Conservation (phyloP, 192 early-diverging fungal genomes). For the Phycomyces nitens region DNA sequence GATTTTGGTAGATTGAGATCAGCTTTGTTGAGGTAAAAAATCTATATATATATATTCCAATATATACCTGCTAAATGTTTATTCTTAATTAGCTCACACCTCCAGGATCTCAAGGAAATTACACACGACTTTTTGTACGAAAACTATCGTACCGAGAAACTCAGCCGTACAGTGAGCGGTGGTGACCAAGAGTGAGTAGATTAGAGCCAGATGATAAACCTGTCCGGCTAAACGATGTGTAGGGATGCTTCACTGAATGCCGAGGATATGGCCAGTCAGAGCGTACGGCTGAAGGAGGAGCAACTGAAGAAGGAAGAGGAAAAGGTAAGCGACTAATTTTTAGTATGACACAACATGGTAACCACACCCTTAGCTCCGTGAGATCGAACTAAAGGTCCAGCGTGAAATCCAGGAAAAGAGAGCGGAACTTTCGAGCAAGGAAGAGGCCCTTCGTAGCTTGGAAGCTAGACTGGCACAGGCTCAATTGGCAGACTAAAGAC, state of each 20-base stretch:
- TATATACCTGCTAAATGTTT: too few species aligned
- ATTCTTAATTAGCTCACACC: slow-evolving; percentile 73
- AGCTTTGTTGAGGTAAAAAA: slow-evolving; percentile 67
- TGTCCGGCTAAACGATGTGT: neutral
- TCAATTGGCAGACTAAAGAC: slow-evolving; percentile 27
- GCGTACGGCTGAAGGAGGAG: slow-evolving; percentile 49
- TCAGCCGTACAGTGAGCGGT: slow-evolving; percentile 53
- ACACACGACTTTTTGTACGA: slow-evolving; percentile 96
- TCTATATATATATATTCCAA: too few species aligned
- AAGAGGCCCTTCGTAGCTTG: slow-evolving; percentile 50
- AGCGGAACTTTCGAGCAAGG: slow-evolving; percentile 53
- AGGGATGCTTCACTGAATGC: slow-evolving; percentile 34
- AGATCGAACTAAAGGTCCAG: slow-evolving; percentile 54
- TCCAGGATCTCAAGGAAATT: slow-evolving; percentile 96
- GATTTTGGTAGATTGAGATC: slow-evolving; percentile 95
- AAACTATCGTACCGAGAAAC: slow-evolving; percentile 91
- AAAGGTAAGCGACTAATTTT: slow-evolving; percentile 35
- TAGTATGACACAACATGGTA: neutral
- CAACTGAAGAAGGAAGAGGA: slow-evolving; percentile 54
- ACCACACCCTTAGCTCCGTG: slow-evolving; percentile 35
- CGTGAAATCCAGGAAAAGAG: slow-evolving; percentile 56
- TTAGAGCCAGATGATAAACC: too few species aligned
- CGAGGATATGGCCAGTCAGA: slow-evolving; percentile 37
- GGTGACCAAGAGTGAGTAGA: slow-evolving; percentile 36
- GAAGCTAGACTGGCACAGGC: slow-evolving; percentile 45